A percentile compares a stretch with the other conserved stretches of the same genome.
Conservation (phyloP, 176 grass and related monocot genomes). For the Oryza coarctata region DNA sequence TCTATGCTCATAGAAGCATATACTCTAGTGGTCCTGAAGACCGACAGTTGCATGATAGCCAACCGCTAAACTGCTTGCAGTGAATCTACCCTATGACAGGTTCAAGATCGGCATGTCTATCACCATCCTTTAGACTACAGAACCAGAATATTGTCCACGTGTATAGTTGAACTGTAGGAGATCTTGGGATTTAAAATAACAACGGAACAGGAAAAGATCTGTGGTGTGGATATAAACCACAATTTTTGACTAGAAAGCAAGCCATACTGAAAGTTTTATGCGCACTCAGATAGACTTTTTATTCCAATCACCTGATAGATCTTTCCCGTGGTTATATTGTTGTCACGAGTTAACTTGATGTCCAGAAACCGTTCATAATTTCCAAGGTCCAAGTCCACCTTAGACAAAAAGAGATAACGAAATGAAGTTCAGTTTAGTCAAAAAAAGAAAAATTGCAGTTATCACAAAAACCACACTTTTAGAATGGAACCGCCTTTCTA, state of each 20-base stretch:
- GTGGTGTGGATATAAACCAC: slow-evolving; percentile 35
- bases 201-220: slow-evolving; percentile 38
- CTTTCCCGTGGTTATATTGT: slow-evolving; percentile 98
- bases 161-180: slow-evolving; percentile 11
- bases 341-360: slow-evolving; percentile 94
- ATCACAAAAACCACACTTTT: neutral
- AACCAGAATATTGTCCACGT: slow-evolving; percentile 24
- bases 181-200: slow-evolving; percentile 17
- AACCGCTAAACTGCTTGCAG: slow-evolving; percentile 6
- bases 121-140: slow-evolving; percentile 23
- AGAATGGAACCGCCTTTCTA: neutral
- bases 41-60: neutral
- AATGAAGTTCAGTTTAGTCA: neutral
- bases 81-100: slow-evolving; percentile 10
- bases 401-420: slow-evolving; percentile 15
- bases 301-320: slow-evolving; percentile 82
- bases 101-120: slow-evolving; percentile 10
- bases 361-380: slow-evolving; percentile 98
- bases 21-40: neutral
- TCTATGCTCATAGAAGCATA: slow-evolving; percentile 17
- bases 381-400: slow-evolving; percentile 99
- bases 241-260: slow-evolving; percentile 25
- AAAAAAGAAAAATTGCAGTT: slow-evolving; percentile 18
- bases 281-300: slow-evolving; percentile 8
- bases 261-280: neutral